Conservation (phyloP, 176 grass and related monocot species). For the Ampelocalamus luodianensis region DNA sequence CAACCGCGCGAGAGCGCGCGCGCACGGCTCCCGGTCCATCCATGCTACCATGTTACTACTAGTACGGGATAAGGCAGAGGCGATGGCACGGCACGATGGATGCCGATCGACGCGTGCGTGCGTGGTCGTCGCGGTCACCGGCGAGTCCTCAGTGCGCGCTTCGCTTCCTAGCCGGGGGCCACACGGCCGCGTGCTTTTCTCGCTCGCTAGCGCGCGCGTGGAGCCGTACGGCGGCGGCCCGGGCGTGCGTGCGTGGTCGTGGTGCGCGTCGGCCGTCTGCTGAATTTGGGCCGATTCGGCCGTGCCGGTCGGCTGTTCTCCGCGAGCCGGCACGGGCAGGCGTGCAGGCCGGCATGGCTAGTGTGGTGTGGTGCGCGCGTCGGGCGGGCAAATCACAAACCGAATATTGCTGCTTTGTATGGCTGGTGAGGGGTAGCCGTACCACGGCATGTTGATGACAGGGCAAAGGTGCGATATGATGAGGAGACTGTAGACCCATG, state of each 20-base stretch:
- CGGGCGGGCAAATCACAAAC: background rate
- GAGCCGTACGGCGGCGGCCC: background rate
- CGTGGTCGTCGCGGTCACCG: conserved; percentile 19
- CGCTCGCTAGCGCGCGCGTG: background rate
- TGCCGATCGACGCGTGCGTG: background rate
- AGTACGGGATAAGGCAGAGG: conserved; percentile 39
- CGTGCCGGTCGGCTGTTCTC: background rate
- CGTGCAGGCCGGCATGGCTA: background rate
- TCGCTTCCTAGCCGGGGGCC: background rate
- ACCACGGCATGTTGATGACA: background rate
- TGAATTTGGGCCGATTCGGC: background rate
- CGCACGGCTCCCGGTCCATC: background rate
- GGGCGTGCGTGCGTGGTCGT: too few species aligned
- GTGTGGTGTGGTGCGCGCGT: background rate
- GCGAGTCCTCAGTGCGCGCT: background rate
- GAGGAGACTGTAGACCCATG: background rate
- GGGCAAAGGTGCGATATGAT: background rate
- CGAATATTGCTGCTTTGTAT: background rate
- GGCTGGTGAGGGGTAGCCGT: background rate
- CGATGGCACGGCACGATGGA: background rate
- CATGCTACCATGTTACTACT: background rate
- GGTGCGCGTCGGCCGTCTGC: background rate
- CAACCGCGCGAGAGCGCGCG: background rate
- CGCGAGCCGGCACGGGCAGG: background rate
- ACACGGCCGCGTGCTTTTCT: conserved; percentile 9